A percentile compares a stretch with the other conserved stretches of the same genome.
Evolutionary conservation across 345 rosid species (phyloP).

Genomic region (Heritiera littoralis): DNA sequence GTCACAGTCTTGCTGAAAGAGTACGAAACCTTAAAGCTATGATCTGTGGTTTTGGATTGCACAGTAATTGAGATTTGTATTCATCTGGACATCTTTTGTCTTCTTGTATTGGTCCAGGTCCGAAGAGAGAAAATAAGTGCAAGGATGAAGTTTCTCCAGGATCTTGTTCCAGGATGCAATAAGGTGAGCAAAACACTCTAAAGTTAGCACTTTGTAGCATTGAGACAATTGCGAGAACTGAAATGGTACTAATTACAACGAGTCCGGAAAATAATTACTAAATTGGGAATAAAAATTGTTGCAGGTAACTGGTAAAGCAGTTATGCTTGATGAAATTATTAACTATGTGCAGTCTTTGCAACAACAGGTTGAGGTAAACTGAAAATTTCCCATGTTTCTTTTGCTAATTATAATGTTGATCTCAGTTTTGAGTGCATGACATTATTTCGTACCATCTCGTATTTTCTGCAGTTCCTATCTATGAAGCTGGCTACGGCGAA

Average conservation of each 20-base stretch:
- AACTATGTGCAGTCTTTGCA: slow-evolving; percentile 97
- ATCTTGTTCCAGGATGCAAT: slow-evolving; percentile 93
- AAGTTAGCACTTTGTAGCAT: background rate
- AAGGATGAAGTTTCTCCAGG: slow-evolving; percentile 92
- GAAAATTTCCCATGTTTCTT: background rate
- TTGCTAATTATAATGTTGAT: background rate
- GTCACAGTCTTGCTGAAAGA: slow-evolving; percentile 84
- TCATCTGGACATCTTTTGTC: background rate
- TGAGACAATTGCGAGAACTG: background rate
- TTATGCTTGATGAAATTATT: slow-evolving; percentile 96
- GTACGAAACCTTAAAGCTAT: slow-evolving; percentile 36
- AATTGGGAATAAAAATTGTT: background rate
- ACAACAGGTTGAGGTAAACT: slow-evolving; percentile 84
- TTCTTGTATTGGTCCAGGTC: slow-evolving; percentile 42
- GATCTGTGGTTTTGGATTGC: slow-evolving; percentile 33
- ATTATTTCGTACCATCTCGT: background rate
- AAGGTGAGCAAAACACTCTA: slow-evolving; percentile 34
- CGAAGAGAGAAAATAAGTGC: slow-evolving; percentile 92
- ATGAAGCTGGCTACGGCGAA: slow-evolving; percentile 88
- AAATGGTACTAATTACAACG: background rate
- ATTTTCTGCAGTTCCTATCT: slow-evolving; percentile 64
- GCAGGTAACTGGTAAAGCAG: slow-evolving; percentile 81
- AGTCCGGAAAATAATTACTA: background rate
- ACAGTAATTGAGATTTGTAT: slow-evolving; percentile 18
- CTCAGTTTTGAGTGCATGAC: background rate